Evolutionary conservation across 331 rosid species (phyloP).

Genomic region (Ulmus americana): DNA sequence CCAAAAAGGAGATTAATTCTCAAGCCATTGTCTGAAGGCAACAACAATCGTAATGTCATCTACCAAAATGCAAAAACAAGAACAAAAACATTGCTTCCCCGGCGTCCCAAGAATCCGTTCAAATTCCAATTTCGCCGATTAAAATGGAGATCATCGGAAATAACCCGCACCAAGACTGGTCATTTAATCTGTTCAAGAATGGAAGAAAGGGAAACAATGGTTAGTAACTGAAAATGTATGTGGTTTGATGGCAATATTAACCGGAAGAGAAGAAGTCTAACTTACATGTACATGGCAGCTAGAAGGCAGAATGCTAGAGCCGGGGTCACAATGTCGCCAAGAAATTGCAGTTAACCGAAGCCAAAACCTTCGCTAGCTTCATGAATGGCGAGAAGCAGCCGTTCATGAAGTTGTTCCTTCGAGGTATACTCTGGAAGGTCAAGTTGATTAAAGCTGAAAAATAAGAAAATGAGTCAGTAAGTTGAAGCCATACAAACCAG

Average conservation of each 20-base stretch:
- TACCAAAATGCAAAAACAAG: conserved; percentile 1
- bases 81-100: conserved; percentile 10
- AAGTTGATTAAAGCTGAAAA: conserved; percentile 86
- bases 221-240: not conserved
- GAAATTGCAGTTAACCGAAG: conserved; percentile 49
- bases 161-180: not conserved
- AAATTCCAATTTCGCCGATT: not conserved
- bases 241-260: not conserved
- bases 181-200: conserved; percentile 10
- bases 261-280: conserved; percentile 9
- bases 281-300: conserved; percentile 61
- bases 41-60: not conserved
- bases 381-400: conserved; percentile 90
- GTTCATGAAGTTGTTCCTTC: conserved; percentile 91
- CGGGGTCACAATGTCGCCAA: conserved; percentile 25
- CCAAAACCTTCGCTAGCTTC: conserved; percentile 99
- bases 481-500: conserved; percentile 7
- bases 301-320: conserved; percentile 32
- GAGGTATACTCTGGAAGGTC: conserved; percentile 95
- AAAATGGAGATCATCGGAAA: conserved; percentile 1
- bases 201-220: not conserved
- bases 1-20: conserved; percentile 13
- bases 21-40: conserved; percentile 25
- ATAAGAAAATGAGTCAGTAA: conserved; percentile 16
- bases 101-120: conserved; percentile 11